Base-by-base conservation (phyloP, 1,284 basidiomycete genomes). In the Dichomitus squalens region DNA sequence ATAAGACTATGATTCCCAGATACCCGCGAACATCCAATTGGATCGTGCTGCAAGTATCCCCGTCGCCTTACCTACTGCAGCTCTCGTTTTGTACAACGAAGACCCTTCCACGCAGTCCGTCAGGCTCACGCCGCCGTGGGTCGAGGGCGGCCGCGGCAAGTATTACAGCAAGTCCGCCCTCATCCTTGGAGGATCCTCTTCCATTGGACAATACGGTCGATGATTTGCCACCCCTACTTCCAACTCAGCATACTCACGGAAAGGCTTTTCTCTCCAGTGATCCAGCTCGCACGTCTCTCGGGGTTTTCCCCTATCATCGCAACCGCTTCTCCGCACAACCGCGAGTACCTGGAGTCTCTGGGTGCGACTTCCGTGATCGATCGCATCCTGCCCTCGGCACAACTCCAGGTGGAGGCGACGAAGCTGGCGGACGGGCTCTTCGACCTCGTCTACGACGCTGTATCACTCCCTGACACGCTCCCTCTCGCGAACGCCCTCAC, bases 251-350 rank as follows among this genome's bases (percentile, higher is more conserved):
- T 14, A 72, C 12, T 68, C 70, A 61, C 72, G 60, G 52, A 59
- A 64, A 75, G 23, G 53, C 66, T 59, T 1, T 23, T 2, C 9
- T 11, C 20, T 20, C 49, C 46, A 69, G 71, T 67, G 0, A 74
- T 81, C 33, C 81, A 84, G 66, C 66, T 82, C 20, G 78, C 77
- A 12, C 75, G 72, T 46, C 64, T 80, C 12, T 76, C 80, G 0
- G 81, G 82, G 0, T 81, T 83, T 68, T 75, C 73, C 3, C 75
- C 75, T 4, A 79, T 83, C 58, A 74, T 83, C 58, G 71, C 78
- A 2, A 82, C 81, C 5, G 73, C 79, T 5, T 83, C 81, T 3
- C 59, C 68, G 7, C 73, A 75, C 57, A 76, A 84, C 63, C 71
- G 72, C 2, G 71, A 80, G 9, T 79, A 79, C 51, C 52, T 64